Conservation (phyloP, 352 stramenopile species). For the Phytophthora pistaciae region DNA sequence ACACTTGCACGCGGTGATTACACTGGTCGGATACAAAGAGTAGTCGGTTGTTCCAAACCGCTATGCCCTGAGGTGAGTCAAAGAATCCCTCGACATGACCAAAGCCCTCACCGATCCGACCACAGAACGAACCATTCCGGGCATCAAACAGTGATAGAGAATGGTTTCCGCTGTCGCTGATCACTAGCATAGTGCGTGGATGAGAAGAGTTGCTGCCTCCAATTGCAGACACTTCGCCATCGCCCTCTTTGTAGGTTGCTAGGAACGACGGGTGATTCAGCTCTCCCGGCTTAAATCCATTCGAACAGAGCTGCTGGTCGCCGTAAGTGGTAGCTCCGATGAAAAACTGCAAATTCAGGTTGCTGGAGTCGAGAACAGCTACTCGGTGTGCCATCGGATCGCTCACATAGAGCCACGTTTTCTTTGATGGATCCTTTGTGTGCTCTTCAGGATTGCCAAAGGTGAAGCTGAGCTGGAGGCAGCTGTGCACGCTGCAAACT, state of each 20-base stretch:
- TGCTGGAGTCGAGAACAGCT: slow-evolving; percentile 41
- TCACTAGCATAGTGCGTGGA: slow-evolving; percentile 29
- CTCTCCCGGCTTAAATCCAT: slow-evolving; percentile 59
- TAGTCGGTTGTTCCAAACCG: slow-evolving; percentile 47
- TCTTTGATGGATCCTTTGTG: slow-evolving; percentile 4
- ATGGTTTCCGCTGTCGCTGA: slow-evolving; percentile 77
- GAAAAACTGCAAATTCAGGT: slow-evolving; percentile 39
- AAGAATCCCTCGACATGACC: slow-evolving; percentile 60
- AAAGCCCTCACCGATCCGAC: slow-evolving; percentile 61
- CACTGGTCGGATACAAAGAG: slow-evolving; percentile 72
- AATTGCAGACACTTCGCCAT: background rate
- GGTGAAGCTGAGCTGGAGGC: slow-evolving; percentile 30
- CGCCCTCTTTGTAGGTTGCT: slow-evolving; percentile 20
- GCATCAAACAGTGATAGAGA: slow-evolving; percentile 65
- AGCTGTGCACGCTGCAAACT: slow-evolving; percentile 44
- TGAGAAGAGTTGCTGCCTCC: background rate
- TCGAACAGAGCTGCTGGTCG: slow-evolving; percentile 50
- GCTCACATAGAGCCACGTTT: slow-evolving; percentile 50
- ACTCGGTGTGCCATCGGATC: slow-evolving; percentile 67
- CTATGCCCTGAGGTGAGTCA: slow-evolving; percentile 65
- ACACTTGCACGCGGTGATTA: slow-evolving; percentile 77
- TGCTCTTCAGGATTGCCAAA: slow-evolving; percentile 12
- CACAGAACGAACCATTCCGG: slow-evolving; percentile 33
- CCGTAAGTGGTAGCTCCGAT: slow-evolving; percentile 72
- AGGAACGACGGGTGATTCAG: slow-evolving; percentile 62